phyloP scores from a whole-genome alignment of 1,139 yeast species.

The Yamadazyma aaseri region DNA sequence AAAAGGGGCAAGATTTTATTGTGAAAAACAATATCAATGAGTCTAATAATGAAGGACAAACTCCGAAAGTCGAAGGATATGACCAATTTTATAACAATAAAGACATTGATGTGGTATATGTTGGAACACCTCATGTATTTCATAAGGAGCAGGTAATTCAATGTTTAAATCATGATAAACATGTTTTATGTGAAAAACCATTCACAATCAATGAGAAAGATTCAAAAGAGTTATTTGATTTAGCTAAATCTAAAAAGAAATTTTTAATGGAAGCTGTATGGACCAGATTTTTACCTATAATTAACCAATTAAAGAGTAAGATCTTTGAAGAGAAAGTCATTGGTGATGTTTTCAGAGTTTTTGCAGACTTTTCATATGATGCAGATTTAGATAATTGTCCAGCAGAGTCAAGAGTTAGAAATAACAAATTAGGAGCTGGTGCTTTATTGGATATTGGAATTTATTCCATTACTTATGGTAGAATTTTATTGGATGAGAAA shows the following conservation, averaged over 20 bases:
- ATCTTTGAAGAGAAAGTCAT: constrained; percentile 45
- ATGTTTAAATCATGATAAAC: constrained; percentile 51
- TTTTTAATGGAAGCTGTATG: constrained; percentile 67
- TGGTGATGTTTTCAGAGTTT: constrained; percentile 12
- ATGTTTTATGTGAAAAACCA: constrained; percentile 64
- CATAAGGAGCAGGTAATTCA: constrained; percentile 51
- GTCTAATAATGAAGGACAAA: constrained; percentile 9
- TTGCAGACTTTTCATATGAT: constrained; percentile 11
- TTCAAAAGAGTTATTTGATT: constrained; percentile 39
- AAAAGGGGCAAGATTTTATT: constrained; percentile 29
- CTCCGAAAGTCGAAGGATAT: constrained; percentile 22
- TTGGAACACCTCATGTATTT: constrained; percentile 58
- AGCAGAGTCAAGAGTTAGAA: constrained; percentile 30
- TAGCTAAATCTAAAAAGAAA: constrained; percentile 45
- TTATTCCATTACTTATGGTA: constrained; percentile 51
- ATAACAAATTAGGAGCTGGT: constrained; percentile 56
- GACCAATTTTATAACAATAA: constrained; percentile 40
- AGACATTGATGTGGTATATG: constrained; percentile 51
- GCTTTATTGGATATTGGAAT: constrained; percentile 61
- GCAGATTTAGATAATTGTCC: constrained; percentile 16
- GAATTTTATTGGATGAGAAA: constrained; percentile 38
- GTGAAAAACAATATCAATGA: constrained; percentile 2
- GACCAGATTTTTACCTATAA: constrained; percentile 62
- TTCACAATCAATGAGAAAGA: constrained; percentile 53
- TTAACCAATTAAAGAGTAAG: constrained; percentile 34